phyloP scores from a whole-genome alignment of 2,329 filamentous ascomycete genomes.

The Aspergillus calidoustus region DNA sequence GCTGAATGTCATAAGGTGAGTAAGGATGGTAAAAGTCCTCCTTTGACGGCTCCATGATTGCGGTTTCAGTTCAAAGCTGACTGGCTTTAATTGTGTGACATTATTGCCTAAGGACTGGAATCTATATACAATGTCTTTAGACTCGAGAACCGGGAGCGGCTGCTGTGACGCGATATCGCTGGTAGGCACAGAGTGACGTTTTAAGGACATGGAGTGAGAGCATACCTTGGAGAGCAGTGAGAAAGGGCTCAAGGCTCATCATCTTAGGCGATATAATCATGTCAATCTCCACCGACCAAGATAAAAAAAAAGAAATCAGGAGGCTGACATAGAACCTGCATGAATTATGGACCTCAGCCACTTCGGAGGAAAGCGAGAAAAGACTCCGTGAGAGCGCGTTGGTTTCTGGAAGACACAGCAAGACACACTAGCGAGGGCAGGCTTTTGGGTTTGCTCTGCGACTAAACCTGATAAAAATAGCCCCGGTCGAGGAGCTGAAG shows the following conservation, averaged over 20 bases:
- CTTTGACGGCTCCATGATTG: constrained; percentile 39
- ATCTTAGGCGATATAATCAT: not conserved
- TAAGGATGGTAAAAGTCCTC: constrained; percentile 84
- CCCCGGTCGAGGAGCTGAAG: constrained; percentile 1
- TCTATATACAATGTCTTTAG: not conserved
- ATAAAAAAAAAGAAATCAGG: not conserved
- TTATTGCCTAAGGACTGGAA: not conserved
- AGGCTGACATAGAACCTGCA: constrained; percentile 4
- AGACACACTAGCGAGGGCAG: not conserved
- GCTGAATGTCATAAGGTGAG: constrained; percentile 83
- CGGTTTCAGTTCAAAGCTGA: not conserved
- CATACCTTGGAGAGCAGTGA: not conserved
- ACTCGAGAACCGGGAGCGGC: not conserved
- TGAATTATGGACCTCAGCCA: constrained; percentile 1
- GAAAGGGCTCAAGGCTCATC: not conserved
- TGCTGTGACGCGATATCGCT: not conserved
- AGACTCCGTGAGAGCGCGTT: not conserved
- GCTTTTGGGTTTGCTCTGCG: not conserved
- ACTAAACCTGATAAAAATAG: constrained; percentile 15
- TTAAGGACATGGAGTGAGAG: not conserved
- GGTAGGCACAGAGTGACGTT: not conserved
- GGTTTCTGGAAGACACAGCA: constrained; percentile 7
- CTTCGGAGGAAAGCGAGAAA: not conserved
- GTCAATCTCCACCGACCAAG: not conserved
- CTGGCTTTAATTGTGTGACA: not conserved